Evolutionary conservation across 108 stramenopile species (phyloP).

Genomic region (Nitzschia sp.): DNA sequence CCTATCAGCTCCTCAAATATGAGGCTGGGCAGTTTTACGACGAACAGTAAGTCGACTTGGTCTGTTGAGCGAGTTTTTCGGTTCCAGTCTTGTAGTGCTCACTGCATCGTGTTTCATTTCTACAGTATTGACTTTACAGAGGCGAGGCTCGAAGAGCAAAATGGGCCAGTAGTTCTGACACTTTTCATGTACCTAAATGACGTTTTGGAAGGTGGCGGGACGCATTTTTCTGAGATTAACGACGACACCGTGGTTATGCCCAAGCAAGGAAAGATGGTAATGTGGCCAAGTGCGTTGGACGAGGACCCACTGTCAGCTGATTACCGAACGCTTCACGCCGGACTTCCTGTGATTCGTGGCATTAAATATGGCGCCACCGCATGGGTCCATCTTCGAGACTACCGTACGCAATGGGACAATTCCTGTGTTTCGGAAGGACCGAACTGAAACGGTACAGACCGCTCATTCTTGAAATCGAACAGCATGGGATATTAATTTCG

Average conservation of each 20-base stretch:
- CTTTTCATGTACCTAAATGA: conserved; percentile 88
- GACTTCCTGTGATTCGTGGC: conserved; percentile 78
- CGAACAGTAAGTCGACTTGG: conserved; percentile 21
- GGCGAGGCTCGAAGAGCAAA: too few relatives aligned
- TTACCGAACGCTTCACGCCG: conserved; percentile 76
- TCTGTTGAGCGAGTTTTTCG: too few relatives aligned
- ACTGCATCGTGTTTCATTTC: too few relatives aligned
- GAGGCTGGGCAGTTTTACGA: conserved; percentile 1
- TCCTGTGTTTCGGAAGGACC: too few relatives aligned
- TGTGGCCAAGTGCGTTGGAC: conserved; percentile 82
- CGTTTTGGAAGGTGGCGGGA: conserved; percentile 90
- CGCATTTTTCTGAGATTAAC: conserved; percentile 53
- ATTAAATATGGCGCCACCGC: conserved; percentile 84
- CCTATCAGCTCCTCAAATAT: conserved; percentile 19
- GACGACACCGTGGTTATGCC: conserved; percentile 64
- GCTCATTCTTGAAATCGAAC: too few relatives aligned
- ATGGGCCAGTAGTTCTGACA: conserved; percentile 75
- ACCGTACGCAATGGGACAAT: too few relatives aligned
- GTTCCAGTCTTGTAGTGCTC: too few relatives aligned
- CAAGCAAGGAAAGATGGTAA: conserved; percentile 63
- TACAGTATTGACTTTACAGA: too few relatives aligned
- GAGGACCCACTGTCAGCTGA: conserved; percentile 60
- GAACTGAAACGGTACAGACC: too few relatives aligned
- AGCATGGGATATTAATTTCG: too few relatives aligned
- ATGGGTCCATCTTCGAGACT: too few relatives aligned